phyloP scores from a whole-genome alignment of 371 early-diverging fungal species.

The Mycotypha africana region DNA sequence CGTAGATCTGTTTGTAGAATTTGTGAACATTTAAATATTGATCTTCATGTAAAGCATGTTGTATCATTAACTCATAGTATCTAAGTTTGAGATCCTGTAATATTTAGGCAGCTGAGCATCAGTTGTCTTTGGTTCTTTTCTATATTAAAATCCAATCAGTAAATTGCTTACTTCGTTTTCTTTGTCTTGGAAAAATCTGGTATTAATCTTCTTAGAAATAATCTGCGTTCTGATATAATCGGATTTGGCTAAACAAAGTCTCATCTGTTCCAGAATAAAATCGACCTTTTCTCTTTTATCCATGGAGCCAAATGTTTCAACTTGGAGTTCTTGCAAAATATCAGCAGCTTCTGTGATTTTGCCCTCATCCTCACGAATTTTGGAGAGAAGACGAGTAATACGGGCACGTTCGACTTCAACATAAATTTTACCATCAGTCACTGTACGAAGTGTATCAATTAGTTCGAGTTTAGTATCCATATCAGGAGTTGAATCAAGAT shows the following conservation, averaged over 20 bases:
- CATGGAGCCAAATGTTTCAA: constrained; percentile 98
- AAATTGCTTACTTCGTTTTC: constrained; percentile 65
- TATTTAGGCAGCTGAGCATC: not conserved
- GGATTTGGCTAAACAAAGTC: constrained; percentile 85
- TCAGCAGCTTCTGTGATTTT: constrained; percentile 89
- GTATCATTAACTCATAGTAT: constrained; percentile 94
- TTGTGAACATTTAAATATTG: constrained; percentile 88
- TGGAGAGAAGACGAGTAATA: constrained; percentile 82
- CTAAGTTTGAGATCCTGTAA: constrained; percentile 87
- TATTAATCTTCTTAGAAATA: constrained; percentile 91
- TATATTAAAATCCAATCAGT: not conserved
- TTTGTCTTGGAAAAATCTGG: constrained; percentile 83
- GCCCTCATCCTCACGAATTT: constrained; percentile 89
- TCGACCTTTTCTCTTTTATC: constrained; percentile 97
- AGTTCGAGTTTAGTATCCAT: constrained; percentile 81
- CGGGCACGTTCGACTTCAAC: constrained; percentile 97
- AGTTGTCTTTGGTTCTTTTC: not conserved
- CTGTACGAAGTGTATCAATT: constrained; percentile 89
- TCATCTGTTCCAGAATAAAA: constrained; percentile 97
- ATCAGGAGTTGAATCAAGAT: constrained; percentile 79
- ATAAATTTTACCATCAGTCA: constrained; percentile 98
- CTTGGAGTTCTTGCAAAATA: constrained; percentile 94
- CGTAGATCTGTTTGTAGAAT: constrained; percentile 85
- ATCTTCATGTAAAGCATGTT: constrained; percentile 86
- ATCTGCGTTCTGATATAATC: constrained; percentile 92